Conservation (phyloP, 108 stramenopile species). For the Cyclotella cryptica region DNA sequence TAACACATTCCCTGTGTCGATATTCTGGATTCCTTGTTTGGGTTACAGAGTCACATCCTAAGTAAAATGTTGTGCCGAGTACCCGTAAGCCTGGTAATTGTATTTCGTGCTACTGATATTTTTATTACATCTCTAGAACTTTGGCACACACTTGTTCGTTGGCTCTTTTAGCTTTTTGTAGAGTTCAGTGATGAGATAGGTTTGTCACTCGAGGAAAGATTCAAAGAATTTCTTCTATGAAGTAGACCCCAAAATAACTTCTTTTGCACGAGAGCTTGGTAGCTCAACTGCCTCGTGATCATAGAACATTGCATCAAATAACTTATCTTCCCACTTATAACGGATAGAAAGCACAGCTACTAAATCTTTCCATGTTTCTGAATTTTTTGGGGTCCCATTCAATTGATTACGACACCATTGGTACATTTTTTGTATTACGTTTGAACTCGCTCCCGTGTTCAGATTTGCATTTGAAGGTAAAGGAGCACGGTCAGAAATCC, state of each 20-base stretch:
- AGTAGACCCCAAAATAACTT: background rate
- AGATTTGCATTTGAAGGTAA: background rate
- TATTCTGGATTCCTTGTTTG: too few species aligned
- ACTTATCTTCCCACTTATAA: slow-evolving; percentile 27
- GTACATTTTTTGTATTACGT: background rate
- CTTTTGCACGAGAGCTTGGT: slow-evolving; percentile 25
- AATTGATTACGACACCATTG: slow-evolving; percentile 15
- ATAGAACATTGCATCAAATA: slow-evolving; percentile 31
- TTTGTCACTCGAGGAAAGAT: too few species aligned
- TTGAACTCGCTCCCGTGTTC: background rate
- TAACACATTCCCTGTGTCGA: too few species aligned
- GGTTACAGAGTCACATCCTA: too few species aligned
- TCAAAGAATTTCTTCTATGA: too few species aligned
- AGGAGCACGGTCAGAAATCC: background rate
- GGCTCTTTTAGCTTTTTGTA: too few species aligned
- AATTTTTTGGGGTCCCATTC: background rate
- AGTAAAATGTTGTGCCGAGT: too few species aligned
- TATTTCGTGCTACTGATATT: too few species aligned
- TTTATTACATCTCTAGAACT: too few species aligned
- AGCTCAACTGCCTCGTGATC: slow-evolving; percentile 38
- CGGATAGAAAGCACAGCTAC: slow-evolving; percentile 27
- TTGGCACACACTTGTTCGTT: too few species aligned
- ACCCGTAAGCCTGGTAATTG: too few species aligned
- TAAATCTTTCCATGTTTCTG: slow-evolving; percentile 19
- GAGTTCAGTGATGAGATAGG: too few species aligned